Conservation (phyloP, 106 monocot genomes). For the Posidonia australis region DNA sequence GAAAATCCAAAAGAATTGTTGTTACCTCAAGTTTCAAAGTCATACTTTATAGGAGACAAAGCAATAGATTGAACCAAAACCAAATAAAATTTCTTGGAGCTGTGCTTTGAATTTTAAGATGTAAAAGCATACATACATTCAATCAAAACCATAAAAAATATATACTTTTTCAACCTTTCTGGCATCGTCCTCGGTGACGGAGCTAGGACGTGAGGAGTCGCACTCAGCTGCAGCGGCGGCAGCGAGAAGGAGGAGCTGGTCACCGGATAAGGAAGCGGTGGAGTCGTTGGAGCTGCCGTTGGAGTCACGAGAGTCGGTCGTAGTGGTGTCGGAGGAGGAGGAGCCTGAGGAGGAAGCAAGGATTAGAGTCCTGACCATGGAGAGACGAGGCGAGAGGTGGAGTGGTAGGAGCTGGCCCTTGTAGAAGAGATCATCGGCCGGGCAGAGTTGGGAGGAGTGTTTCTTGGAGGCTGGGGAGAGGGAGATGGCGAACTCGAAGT, state of each 20-base stretch:
- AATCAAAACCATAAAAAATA: too few relatives aligned
- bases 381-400: constrained; percentile 70
- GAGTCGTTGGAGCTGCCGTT: constrained; percentile 40
- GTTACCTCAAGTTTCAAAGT: not conserved
- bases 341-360: constrained; percentile 46
- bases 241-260: constrained; percentile 13
- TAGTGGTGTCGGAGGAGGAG: constrained; percentile 33
- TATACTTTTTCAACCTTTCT: not conserved
- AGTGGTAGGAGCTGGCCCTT: constrained; percentile 88
- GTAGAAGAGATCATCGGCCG: constrained; percentile 93
- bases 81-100: too few relatives aligned
- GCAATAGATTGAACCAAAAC: too few relatives aligned
- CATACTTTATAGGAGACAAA: too few relatives aligned
- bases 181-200: constrained; percentile 45
- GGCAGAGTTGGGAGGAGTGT: constrained; percentile 33
- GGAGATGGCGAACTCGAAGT: constrained; percentile 75
- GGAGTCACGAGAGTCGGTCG: constrained; percentile 50
- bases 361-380: constrained; percentile 66
- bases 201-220: constrained; percentile 72
- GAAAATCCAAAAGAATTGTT: too few relatives aligned
- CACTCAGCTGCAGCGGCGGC: constrained; percentile 16
- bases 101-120: too few relatives aligned
- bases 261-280: constrained; percentile 23
- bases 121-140: too few relatives aligned
- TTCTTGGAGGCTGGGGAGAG: constrained; percentile 43